Evolutionary conservation across 345 rosid genomes (phyloP), one percentile per base, ranked within the genome.

Genomic region (Lepidium didymum): DNA sequence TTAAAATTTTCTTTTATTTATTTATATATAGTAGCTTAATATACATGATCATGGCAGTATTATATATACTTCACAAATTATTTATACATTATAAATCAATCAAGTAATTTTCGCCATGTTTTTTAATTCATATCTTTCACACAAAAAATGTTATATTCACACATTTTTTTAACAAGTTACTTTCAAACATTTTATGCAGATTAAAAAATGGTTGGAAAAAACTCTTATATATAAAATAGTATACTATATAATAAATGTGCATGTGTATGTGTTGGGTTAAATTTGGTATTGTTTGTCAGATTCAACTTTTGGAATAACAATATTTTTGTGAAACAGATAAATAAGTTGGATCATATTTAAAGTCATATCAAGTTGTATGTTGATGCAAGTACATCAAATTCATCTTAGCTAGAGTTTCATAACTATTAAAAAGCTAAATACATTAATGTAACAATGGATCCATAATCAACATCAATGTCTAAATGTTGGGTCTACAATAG

Each of bases 401-500:
- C 23, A 63, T 34, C 34, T 35, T 35, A 40, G 27, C 27, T 18
- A 55, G 10, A 43, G 42, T 33, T 54, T 35, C 54, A 19, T 19
- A 19, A 58, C 16, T 31, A 36, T 33, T 5, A 29, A 43, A 55
- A 35, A 2, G 56, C 47, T 62, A 43, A 25, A 36, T 11, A 55
- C 37, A 70, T 44, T 25, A 35, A 55, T 29, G 42, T 63, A 38
- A 62, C 42, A 45, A 55, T 36, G 40, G 16, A 54, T 36, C 53
- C 23, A 70, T 42, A 51, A 70, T 62, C 18, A 54, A 52, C 12
- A 62, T 62, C 62, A 12, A 41, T 36, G 69, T 12, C 42, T 10
- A 46, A 3, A 6, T 71, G 75, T 44, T 55, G 75, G 75, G 75
- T 71, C 69, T 55, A 54, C 56, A 44, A 54, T 35, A 44, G 46